A percentile compares a stretch with the other conserved stretches of the same genome.
Conservation (phyloP, 2,329 filamentous ascomycete species). For the Cadophora sp. region DNA sequence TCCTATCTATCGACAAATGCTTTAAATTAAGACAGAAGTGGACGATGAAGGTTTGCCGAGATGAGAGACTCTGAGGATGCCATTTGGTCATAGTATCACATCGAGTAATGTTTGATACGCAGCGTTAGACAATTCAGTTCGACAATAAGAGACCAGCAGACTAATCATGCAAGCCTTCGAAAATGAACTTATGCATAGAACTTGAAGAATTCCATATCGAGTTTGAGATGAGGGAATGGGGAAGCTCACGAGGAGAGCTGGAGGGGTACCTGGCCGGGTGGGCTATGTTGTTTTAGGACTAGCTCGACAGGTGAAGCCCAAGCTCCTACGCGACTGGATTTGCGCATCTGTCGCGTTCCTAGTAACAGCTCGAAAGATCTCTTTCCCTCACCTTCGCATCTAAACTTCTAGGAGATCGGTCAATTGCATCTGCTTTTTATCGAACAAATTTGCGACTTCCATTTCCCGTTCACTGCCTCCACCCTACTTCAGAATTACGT, state of each 20-base stretch:
- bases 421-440: not conserved
- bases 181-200: too few species aligned
- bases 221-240: too few species aligned
- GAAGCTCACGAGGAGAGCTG: too few species aligned
- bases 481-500: not conserved
- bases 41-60: constrained; percentile 19
- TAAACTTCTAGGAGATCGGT: not conserved
- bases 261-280: too few species aligned
- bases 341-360: not conserved
- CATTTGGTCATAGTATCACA: not conserved
- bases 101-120: not conserved
- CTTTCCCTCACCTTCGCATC: not conserved
- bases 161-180: too few species aligned
- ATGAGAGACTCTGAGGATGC: constrained; percentile 1
- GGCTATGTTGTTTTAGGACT: not conserved
- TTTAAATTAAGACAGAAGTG: constrained; percentile 20
- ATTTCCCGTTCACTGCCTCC: not conserved
- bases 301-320: not conserved
- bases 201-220: too few species aligned
- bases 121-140: too few species aligned
- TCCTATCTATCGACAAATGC: constrained; percentile 12
- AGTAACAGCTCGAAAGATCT: not conserved
- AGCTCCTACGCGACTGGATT: constrained; percentile 11
- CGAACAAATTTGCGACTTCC: not conserved
- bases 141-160: too few species aligned